Conservation (phyloP, 2,329 filamentous ascomycete genomes). For the Xylaria sp. region DNA sequence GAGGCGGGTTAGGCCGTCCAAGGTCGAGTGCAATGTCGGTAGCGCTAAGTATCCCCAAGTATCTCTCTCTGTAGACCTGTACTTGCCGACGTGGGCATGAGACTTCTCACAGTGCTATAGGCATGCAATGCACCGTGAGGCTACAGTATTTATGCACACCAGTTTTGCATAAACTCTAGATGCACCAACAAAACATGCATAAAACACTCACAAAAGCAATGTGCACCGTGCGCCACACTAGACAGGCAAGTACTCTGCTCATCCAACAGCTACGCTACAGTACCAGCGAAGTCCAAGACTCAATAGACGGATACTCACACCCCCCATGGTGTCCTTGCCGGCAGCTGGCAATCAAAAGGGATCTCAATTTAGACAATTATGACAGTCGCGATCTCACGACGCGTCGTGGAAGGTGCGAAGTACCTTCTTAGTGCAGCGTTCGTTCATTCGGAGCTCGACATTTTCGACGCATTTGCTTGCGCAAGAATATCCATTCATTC, state of each 20-base stretch:
- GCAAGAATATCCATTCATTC: not conserved
- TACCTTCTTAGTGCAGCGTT: not conserved
- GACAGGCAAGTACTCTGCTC: not conserved
- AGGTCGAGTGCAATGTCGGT: too few relatives aligned
- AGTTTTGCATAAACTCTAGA: too few relatives aligned
- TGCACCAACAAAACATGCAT: too few relatives aligned
- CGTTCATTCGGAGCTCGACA: too few relatives aligned
- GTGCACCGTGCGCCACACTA: too few relatives aligned
- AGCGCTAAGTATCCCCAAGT: too few relatives aligned
- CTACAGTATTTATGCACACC: too few relatives aligned
- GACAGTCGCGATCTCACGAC: conserved; percentile 14
- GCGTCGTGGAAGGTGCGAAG: conserved; percentile 3
- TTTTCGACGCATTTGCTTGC: not conserved
- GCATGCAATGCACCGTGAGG: too few relatives aligned
- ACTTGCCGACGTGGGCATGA: not conserved
- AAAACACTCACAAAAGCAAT: too few relatives aligned
- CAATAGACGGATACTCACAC: not conserved
- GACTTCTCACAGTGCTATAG: too few relatives aligned
- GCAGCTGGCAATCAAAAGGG: not conserved
- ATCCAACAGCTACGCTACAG: not conserved
- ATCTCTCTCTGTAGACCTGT: too few relatives aligned
- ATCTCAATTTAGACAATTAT: not conserved
- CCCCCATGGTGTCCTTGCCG: not conserved
- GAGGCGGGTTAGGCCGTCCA: not conserved
- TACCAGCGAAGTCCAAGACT: not conserved